Evolutionary conservation across 225 moss, liverwort and hornwort species (phyloP), one percentile per base, ranked within the genome.

Genomic region (Thuidium tamariscinum): DNA sequence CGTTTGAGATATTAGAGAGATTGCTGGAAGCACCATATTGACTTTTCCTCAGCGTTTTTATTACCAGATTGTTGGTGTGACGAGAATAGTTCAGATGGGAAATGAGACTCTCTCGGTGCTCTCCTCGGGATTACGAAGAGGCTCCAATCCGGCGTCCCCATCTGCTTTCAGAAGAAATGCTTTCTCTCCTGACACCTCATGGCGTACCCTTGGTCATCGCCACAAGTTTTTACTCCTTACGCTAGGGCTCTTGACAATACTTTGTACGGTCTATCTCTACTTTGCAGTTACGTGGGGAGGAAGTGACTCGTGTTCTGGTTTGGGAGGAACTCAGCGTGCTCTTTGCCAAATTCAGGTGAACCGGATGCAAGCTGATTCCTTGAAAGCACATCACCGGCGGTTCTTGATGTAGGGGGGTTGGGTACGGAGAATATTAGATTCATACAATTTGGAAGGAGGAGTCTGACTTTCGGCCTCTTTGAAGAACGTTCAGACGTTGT

Each of bases 211-310:
- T 74, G 91, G 88, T 67, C 87, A 83, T 80, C 92, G 94, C 77
- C 94, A 94, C 88, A 91, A 94, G 88, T 94, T 94, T 84, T 89
- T 94, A 57, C 94, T 94, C 59, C 84, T 80, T 44, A 92, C 69
- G 90, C 91, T 94, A 36, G 90, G 85, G 56, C 86, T 94, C 60
- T 82, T 94, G 78, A 90, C 90, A 41, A 75, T 92, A 59, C 92
- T 94, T 29, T 94, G 94, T 83, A 90, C 89, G 74, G 72, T 94
- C 15, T 94, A 94, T 87, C 94, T 94, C 44, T 94, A 94, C 90
- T 94, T 92, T 30, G 94, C 94, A 86, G 83, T 94, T 63, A 91
- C 92, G 27, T 89, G 88, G 87, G 92, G 92, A 85, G 86, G 79
- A 54, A 89, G 70, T 68, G 91, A 94, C 64, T 85, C 63, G n/a